Percentiles rank a stretch among this genome's conserved stretches.
Conservation (phyloP, 495 filamentous ascomycete genomes). For the Aspergillus egyptiacus region DNA sequence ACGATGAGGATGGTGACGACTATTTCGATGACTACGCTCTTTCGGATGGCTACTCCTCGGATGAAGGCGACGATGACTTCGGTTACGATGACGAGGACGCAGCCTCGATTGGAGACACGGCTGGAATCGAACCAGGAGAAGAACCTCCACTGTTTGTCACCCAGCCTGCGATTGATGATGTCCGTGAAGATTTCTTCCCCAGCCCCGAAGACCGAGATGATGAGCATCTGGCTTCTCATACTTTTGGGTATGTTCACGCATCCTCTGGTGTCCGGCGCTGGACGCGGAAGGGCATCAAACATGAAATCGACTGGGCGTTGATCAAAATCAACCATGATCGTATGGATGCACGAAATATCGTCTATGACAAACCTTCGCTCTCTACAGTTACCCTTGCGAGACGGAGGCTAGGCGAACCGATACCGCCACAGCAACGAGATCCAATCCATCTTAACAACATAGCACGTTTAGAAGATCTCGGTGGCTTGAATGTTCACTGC, state of each 20-base stretch:
- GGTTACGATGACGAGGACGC: constrained; percentile 54
- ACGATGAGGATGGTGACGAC: constrained; percentile 43
- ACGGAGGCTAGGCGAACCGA: constrained; percentile 12
- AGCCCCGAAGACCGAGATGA: constrained; percentile 57
- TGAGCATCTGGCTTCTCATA: constrained; percentile 69
- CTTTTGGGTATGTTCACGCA: constrained; percentile 77
- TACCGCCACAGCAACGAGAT: constrained; percentile 18
- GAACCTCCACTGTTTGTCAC: constrained; percentile 69
- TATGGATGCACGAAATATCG: constrained; percentile 62
- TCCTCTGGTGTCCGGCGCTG: constrained; percentile 80
- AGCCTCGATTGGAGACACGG: constrained; percentile 71
- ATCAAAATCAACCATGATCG: constrained; percentile 73
- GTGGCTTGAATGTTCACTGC: constrained; percentile 74
- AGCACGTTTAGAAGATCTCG: constrained; percentile 50
- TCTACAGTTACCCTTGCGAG: constrained; percentile 15
- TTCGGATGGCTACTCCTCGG: constrained; percentile 43
- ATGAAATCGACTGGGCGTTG: constrained; percentile 95
- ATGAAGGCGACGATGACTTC: constrained; percentile 38
- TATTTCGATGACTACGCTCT: constrained; percentile 37
- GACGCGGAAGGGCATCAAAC: constrained; percentile 56
- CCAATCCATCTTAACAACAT: constrained; percentile 39
- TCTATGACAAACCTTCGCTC: constrained; percentile 42
- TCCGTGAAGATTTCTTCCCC: constrained; percentile 71
- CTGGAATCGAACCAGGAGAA: constrained; percentile 70
- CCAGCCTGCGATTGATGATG: constrained; percentile 82